Evolutionary conservation across 1,139 yeast species (phyloP).

Genomic region (Wickerhamomyces sp.): DNA sequence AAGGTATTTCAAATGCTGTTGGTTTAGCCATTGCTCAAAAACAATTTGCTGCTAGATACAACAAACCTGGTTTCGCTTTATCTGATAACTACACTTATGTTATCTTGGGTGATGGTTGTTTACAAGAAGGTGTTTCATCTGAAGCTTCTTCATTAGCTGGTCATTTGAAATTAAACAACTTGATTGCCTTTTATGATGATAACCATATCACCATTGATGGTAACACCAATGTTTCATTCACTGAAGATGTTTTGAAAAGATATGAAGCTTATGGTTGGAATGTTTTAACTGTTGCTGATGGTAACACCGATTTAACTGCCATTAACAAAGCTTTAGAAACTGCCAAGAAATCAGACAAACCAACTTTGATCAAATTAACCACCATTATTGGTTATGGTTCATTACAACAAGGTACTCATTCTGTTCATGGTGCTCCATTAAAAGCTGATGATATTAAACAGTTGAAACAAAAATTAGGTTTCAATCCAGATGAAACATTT

Average conservation of each 20-base stretch:
- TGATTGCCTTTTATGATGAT: constrained; percentile 33
- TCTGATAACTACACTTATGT: constrained; percentile 28
- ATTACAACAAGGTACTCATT: constrained; percentile 75
- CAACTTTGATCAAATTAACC: constrained; percentile 82
- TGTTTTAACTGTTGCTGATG: constrained; percentile 69
- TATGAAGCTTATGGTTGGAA: constrained; percentile 97
- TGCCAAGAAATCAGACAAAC: constrained; percentile 74
- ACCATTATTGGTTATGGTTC: constrained; percentile 98
- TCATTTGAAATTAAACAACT: constrained; percentile 31
- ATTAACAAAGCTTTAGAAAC: constrained; percentile 68
- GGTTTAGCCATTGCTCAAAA: constrained; percentile 35
- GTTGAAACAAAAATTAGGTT: constrained; percentile 80
- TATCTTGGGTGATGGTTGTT: constrained; percentile 36
- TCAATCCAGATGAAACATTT: constrained; percentile 81
- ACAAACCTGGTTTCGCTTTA: constrained; percentile 29
- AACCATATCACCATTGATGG: constrained; percentile 97
- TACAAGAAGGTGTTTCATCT: constrained; percentile 35
- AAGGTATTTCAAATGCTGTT: constrained; percentile 35
- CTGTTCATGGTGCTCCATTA: constrained; percentile 97
- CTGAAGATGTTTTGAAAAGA: constrained; percentile 86
- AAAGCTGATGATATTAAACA: constrained; percentile 90
- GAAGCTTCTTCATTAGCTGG: constrained; percentile 36
- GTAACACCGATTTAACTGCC: constrained; percentile 73
- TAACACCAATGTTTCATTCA: constrained; percentile 83
- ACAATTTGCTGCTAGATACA: constrained; percentile 30